Conservation (phyloP, 805 yeast species). For the Ogataea haglerorum region DNA sequence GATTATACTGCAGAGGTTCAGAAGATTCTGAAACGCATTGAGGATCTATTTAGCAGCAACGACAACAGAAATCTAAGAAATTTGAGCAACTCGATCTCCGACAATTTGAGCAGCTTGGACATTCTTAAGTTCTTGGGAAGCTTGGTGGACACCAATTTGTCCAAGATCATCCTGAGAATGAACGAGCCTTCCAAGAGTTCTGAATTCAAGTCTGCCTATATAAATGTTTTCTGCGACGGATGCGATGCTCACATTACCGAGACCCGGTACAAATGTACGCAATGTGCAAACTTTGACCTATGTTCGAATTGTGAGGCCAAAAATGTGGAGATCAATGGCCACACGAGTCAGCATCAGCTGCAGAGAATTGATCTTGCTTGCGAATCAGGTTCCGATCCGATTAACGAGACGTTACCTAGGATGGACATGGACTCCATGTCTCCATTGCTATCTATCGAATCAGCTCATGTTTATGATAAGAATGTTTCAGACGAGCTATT, state of each 20-base stretch:
- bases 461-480: too few species aligned
- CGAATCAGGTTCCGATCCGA: neutral
- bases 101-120: constrained; percentile 22
- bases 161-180: constrained; percentile 17
- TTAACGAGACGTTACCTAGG: too few species aligned
- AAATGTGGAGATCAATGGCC: constrained; percentile 15
- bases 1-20: constrained; percentile 13
- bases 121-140: constrained; percentile 18
- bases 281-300: constrained; percentile 52
- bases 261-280: constrained; percentile 46
- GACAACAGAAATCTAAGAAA: constrained; percentile 15
- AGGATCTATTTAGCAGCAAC: constrained; percentile 14
- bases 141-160: constrained; percentile 20
- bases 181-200: constrained; percentile 14
- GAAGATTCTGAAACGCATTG: constrained; percentile 11
- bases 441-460: too few species aligned
- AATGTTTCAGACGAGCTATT: too few species aligned
- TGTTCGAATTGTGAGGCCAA: constrained; percentile 42
- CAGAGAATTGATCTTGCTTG: constrained; percentile 23
- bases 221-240: constrained; percentile 29
- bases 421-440: constrained; percentile 8
- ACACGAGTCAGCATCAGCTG: constrained; percentile 27
- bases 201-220: neutral
- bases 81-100: constrained; percentile 20
- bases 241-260: constrained; percentile 35